These are phyloP conservation scores for Aspergillus nanangensis DNA, from an alignment of 495 filamentous ascomycete species.

Conservation along the genomic window DNA sequence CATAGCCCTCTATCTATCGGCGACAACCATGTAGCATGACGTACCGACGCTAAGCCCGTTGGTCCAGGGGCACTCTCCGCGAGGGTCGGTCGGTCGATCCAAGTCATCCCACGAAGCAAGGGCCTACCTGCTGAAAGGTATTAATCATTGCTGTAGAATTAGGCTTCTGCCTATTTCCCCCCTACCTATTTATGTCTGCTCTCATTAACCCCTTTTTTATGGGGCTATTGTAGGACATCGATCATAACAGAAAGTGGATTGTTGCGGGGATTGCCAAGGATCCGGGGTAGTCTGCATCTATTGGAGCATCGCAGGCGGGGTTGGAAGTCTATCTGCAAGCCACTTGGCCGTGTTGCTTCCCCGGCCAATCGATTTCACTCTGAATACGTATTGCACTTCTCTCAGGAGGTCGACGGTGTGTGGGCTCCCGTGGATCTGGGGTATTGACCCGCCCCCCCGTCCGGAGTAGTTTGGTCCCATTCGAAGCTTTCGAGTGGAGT, in stretches of 20 bases:
- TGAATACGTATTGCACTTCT: neutral
- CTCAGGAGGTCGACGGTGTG: neutral
- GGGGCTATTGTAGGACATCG: no score
- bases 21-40: neutral
- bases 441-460: neutral
- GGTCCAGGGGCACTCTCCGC: neutral
- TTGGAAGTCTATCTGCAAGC: conserved; percentile 5
- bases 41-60: neutral
- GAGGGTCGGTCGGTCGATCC: neutral
- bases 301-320: conserved; percentile 6
- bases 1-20: neutral
- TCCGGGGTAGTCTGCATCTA: conserved; percentile 10
- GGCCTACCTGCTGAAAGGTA: no score
- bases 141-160: neutral
- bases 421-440: conserved; percentile 8
- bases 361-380: neutral
- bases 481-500: neutral
- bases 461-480: no score
- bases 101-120: neutral
- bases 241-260: no score
- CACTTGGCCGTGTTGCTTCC: neutral
- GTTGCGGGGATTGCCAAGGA: conserved; percentile 14
- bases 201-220: no score
- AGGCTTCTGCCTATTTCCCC: no score
- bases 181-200: no score